Percentiles rank a stretch among this genome's conserved stretches.
Evolutionary conservation across 1,139 yeast species (phyloP).

Genomic region (Hyphopichia burtonii): DNA sequence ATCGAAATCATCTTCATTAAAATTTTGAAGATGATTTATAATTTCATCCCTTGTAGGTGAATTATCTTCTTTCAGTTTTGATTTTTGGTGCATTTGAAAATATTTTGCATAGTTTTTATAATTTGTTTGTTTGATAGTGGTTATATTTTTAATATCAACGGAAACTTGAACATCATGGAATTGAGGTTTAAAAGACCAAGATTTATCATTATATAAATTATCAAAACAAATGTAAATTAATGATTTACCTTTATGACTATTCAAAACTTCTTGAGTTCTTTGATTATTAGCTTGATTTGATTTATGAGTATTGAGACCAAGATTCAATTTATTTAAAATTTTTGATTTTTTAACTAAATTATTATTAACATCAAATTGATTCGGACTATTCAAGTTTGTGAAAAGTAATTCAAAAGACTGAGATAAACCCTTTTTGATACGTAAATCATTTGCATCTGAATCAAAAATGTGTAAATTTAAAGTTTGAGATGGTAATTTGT

Average conservation of each 20-base stretch:
- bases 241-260: conserved; percentile 26
- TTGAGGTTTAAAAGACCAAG: conserved; percentile 42
- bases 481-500: conserved; percentile 29
- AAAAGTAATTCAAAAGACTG: conserved; percentile 34
- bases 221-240: conserved; percentile 43
- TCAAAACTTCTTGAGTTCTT: conserved; percentile 15
- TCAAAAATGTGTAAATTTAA: conserved; percentile 41
- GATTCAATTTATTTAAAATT: conserved; percentile 9
- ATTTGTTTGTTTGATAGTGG: conserved; percentile 33
- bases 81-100: conserved; percentile 22
- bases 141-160: conserved; percentile 36
- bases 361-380: conserved; percentile 11
- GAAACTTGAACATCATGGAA: conserved; percentile 31
- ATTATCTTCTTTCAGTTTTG: conserved; percentile 1
- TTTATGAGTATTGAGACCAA: conserved; percentile 4
- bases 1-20: conserved; percentile 36
- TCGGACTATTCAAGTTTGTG: conserved; percentile 33
- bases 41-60: conserved; percentile 1
- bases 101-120: conserved; percentile 36
- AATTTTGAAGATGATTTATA: conserved; percentile 8
- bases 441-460: conserved; percentile 32
- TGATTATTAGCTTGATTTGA: conserved; percentile 5
- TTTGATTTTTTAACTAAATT: conserved; percentile 10
- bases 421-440: conserved; percentile 29
- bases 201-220: conserved; percentile 40